Percentiles rank a stretch among this genome's conserved stretches.
phyloP scores from a whole-genome alignment of 192 early-diverging fungal genomes.

The Backusella mclennaniae region DNA sequence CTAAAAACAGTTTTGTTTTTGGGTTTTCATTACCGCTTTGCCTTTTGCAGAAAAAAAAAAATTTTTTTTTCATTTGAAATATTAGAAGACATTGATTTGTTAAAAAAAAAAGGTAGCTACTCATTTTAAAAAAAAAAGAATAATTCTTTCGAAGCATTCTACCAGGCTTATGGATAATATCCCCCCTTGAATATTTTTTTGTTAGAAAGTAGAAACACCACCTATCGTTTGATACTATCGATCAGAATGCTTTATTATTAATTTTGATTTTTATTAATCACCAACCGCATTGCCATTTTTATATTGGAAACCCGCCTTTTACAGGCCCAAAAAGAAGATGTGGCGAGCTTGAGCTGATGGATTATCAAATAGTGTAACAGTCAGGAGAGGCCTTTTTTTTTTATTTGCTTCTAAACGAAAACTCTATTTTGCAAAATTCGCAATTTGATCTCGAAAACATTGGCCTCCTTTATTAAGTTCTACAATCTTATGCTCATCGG shows the following conservation, averaged over 20 bases:
- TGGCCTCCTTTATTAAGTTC: background rate
- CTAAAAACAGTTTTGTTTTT: background rate
- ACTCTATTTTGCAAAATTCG: background rate
- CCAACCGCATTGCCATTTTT: background rate
- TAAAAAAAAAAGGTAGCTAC: background rate
- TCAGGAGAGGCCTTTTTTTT: background rate
- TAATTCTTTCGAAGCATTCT: background rate
- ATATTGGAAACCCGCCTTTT: background rate
- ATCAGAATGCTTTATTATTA: background rate
- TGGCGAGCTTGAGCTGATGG: background rate
- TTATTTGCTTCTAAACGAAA: background rate
- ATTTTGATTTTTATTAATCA: background rate
- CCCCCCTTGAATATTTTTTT: background rate
- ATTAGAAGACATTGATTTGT: background rate
- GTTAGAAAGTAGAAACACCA: background rate
- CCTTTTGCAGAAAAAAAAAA: background rate
- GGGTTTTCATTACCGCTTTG: background rate
- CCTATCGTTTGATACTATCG: background rate
- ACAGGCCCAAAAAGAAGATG: background rate
- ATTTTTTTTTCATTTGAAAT: background rate
- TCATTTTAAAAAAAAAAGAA: background rate
- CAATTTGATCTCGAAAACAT: background rate
- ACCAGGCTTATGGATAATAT: background rate
- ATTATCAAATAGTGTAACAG: background rate
- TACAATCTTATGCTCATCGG: background rate